Percentiles rank a stretch among this genome's conserved stretches.
These are phyloP conservation scores for Zygotorulaspora chibaensis DNA, from an alignment of 805 yeast genomes.

Conservation along the genomic window DNA sequence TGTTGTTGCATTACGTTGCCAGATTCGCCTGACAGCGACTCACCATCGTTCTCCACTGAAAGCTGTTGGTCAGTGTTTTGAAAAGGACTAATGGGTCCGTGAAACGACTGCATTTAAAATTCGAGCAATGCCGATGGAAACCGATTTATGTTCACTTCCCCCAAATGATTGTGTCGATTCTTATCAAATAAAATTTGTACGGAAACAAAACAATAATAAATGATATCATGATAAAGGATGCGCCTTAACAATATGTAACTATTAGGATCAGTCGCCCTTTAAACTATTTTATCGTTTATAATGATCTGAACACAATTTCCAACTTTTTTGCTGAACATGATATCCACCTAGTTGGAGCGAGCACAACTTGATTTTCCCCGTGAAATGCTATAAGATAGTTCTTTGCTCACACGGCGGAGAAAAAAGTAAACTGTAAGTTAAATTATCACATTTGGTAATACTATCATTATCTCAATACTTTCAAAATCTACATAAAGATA, in stretches of 20 bases:
- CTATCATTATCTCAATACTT: too few species aligned
- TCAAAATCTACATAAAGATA: not conserved
- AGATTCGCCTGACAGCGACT: not conserved
- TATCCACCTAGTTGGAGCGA: not conserved
- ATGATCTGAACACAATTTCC: not conserved
- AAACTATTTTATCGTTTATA: not conserved
- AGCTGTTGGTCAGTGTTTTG: not conserved
- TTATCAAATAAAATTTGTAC: not conserved
- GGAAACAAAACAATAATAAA: too few species aligned
- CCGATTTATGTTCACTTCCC: not conserved
- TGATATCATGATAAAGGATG: too few species aligned
- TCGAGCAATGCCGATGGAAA: not conserved
- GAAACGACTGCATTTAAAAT: not conserved
- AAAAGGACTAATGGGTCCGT: conserved; percentile 1
- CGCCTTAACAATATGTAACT: too few species aligned
- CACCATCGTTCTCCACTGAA: not conserved
- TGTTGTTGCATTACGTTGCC: not conserved
- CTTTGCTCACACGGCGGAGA: too few species aligned
- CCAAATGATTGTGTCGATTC: not conserved
- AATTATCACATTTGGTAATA: too few species aligned
- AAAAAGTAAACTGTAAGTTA: too few species aligned
- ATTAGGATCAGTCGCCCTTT: too few species aligned
- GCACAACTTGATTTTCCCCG: too few species aligned
- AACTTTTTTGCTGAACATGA: not conserved
- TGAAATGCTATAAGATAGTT: too few species aligned